These are phyloP conservation scores for Nitzschia putrida DNA, from an alignment of 108 stramenopile genomes.

Conservation along the genomic window DNA sequence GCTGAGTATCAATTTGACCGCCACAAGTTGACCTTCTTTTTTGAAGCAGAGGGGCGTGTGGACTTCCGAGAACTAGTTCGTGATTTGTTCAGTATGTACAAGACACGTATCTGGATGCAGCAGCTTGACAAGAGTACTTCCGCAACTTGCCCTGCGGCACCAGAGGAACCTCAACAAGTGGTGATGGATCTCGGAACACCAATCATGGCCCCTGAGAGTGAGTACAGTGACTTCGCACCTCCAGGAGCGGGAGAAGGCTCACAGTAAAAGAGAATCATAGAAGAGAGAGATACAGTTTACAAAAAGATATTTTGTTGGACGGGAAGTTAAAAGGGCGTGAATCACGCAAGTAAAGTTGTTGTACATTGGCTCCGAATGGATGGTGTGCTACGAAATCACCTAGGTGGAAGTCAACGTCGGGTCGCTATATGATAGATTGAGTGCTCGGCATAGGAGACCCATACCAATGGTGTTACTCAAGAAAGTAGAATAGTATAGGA, in stretches of 20 bases:
- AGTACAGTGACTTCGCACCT: constrained; percentile 32
- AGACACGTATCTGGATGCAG: constrained; percentile 99
- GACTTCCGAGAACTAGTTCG: constrained; percentile 98
- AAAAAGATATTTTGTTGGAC: background rate
- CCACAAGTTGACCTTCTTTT: constrained; percentile 97
- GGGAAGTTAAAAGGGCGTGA: too few species aligned
- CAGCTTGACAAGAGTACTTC: constrained; percentile 78
- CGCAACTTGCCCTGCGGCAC: constrained; percentile 39
- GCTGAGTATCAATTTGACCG: constrained; percentile 98
- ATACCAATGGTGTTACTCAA: too few species aligned
- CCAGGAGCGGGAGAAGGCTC: constrained; percentile 4
- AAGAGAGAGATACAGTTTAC: constrained; percentile 19
- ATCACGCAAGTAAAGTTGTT: too few species aligned
- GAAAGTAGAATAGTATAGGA: too few species aligned
- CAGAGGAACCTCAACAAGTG: constrained; percentile 14
- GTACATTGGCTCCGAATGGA: too few species aligned
- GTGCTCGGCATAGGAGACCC: too few species aligned
- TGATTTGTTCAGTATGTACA: constrained; percentile 96
- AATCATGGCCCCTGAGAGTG: constrained; percentile 55
- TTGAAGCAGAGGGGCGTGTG: constrained; percentile 93
- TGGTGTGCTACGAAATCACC: too few species aligned
- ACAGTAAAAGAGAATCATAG: constrained; percentile 16
- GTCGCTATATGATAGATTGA: too few species aligned
- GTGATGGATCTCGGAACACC: constrained; percentile 52
- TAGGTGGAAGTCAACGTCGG: too few species aligned